Conservation (phyloP, 257 asterid genomes). For the Plantago ovata region DNA sequence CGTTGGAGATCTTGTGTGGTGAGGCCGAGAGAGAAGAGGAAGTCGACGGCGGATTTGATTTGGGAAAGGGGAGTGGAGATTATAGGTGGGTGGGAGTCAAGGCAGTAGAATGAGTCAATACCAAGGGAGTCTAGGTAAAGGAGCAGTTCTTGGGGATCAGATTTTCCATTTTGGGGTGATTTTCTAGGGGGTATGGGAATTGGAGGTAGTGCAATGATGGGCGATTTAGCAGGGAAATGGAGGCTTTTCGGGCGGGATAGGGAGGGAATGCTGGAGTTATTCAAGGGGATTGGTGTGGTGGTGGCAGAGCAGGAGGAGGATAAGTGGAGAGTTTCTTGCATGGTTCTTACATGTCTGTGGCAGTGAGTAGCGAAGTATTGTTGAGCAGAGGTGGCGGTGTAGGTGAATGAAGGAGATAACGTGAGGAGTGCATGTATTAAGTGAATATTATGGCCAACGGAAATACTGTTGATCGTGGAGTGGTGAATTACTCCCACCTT, state of each 20-base stretch:
- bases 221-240: constrained; percentile 31
- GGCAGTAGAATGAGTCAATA: constrained; percentile 63
- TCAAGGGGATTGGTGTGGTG: constrained; percentile 24
- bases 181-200: constrained; percentile 24
- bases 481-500: too few relatives aligned
- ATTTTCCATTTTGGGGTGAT: constrained; percentile 16
- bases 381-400: constrained; percentile 1
- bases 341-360: constrained; percentile 14
- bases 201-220: constrained; percentile 22
- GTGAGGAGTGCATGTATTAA: constrained; percentile 19
- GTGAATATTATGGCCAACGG: constrained; percentile 12
- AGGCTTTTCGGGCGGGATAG: constrained; percentile 29
- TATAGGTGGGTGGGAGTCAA: constrained; percentile 50
- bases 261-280: constrained; percentile 6
- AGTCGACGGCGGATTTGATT: constrained; percentile 53
- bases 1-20: constrained; percentile 60
- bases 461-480: too few relatives aligned
- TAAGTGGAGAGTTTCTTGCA: constrained; percentile 28
- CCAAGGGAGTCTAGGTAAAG: constrained; percentile 81
- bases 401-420: constrained; percentile 11
- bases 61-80: constrained; percentile 55
- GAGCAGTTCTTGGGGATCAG: constrained; percentile 50
- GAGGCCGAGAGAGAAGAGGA: constrained; percentile 58
- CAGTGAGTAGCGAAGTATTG: not conserved
- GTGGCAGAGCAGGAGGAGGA: constrained; percentile 28